Percentiles rank a stretch among this genome's conserved stretches.
phyloP scores from a whole-genome alignment of 768 basidiomycete species.

The Calocybe indica region DNA sequence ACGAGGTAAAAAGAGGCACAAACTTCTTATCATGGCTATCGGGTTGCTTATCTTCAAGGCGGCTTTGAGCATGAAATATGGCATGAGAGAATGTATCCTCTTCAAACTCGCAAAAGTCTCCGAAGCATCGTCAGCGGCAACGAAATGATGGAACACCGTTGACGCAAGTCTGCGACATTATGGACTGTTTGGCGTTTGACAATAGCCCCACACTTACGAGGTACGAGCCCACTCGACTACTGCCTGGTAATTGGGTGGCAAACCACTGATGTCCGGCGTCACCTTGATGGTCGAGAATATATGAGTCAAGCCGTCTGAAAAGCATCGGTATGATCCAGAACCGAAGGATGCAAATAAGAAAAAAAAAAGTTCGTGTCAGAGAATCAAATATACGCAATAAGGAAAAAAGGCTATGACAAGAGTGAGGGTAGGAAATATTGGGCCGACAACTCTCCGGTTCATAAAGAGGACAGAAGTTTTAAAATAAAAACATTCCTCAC shows the following conservation, averaged over 20 bases:
- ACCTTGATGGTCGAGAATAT: conserved; percentile 87
- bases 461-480: background rate
- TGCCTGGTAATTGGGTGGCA: conserved; percentile 82
- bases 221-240: conserved; percentile 97
- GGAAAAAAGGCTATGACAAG: background rate
- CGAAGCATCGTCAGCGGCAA: conserved; percentile 89
- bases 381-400: background rate
- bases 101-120: conserved; percentile 86
- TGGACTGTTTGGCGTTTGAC: conserved; percentile 2
- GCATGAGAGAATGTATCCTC: conserved; percentile 93
- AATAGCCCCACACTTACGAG: conserved; percentile 54
- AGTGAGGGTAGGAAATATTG: background rate
- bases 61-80: conserved; percentile 93
- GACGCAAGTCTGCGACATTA: conserved; percentile 70
- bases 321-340: no score
- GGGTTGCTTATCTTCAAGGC: conserved; percentile 93
- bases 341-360: no score
- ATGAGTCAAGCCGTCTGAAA: conserved; percentile 77
- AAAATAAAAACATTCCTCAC: conserved; percentile 30
- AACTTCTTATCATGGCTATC: conserved; percentile 90
- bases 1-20: conserved; percentile 10
- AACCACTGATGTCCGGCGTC: conserved; percentile 66
- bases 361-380: no score
- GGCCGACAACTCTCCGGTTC: background rate
- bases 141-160: conserved; percentile 91